Evolutionary conservation across 2,329 filamentous ascomycete species (phyloP).

Genomic region (Aspergillus fructus): DNA sequence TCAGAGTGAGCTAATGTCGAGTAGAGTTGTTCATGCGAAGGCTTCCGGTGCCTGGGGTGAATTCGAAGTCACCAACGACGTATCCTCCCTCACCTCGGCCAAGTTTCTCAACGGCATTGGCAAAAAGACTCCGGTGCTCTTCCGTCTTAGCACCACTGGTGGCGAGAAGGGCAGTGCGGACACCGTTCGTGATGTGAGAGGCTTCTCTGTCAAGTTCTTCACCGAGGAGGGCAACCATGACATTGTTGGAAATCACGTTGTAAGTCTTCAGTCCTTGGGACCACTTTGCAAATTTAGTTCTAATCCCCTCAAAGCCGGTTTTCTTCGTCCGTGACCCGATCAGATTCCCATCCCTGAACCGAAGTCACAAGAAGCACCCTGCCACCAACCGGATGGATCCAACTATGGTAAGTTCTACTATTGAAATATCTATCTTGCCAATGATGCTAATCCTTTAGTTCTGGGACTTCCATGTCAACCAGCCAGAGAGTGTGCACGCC

Average conservation of each 20-base stretch:
- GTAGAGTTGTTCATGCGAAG: conserved; percentile 58
- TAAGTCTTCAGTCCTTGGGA: not conserved
- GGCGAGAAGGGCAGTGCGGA: conserved; percentile 66
- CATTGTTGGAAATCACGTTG: conserved; percentile 42
- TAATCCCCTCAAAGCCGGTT: conserved; percentile 22
- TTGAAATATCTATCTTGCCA: not conserved
- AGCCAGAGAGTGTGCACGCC: conserved; percentile 60
- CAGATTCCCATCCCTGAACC: conserved; percentile 33
- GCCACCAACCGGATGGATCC: conserved; percentile 3
- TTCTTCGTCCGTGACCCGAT: conserved; percentile 45
- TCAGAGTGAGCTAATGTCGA: not conserved
- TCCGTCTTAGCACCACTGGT: conserved; percentile 3
- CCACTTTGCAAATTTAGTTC: not conserved
- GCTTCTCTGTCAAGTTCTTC: conserved; percentile 77
- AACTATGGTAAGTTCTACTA: not conserved
- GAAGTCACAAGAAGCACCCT: conserved; percentile 6
- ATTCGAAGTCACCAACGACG: conserved; percentile 61
- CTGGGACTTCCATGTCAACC: conserved; percentile 59
- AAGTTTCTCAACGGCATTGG: conserved; percentile 56
- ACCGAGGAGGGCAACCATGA: conserved; percentile 73
- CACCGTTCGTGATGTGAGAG: conserved; percentile 76
- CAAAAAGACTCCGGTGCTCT: conserved; percentile 53
- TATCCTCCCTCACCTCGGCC: conserved; percentile 56
- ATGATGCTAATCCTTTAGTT: conserved; percentile 42
- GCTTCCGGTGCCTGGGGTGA: conserved; percentile 58